phyloP scores from a whole-genome alignment of 306 rosid genomes.

The Lathyrus sativus region DNA sequence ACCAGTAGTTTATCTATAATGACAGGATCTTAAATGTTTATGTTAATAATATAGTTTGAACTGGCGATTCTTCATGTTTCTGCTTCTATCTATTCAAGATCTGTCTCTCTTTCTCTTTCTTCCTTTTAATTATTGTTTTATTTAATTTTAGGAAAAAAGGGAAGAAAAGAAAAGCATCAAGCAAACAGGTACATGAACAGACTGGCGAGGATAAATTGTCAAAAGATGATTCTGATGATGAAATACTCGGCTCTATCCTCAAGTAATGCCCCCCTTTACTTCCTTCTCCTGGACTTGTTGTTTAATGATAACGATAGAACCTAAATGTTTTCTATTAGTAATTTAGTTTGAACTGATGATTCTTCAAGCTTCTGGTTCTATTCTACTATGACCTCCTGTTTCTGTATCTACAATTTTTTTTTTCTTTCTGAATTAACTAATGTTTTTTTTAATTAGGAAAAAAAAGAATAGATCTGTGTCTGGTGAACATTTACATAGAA shows the following conservation, averaged over 20 bases:
- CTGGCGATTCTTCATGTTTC: conserved; percentile 3
- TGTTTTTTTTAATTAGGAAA: conserved; percentile 46
- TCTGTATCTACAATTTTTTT: conserved; percentile 3
- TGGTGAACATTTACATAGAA: conserved; percentile 40
- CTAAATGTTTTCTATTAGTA: conserved; percentile 24
- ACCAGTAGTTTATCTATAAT: conserved; percentile 6
- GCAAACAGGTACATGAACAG: conserved; percentile 40
- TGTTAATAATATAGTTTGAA: conserved; percentile 31
- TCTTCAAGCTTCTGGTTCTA: conserved; percentile 17
- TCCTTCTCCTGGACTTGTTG: neutral
- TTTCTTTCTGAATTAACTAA: conserved; percentile 14
- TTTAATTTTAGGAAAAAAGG: conserved; percentile 46
- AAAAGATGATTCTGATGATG: conserved; percentile 54
- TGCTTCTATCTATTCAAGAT: neutral
- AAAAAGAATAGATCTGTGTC: conserved; percentile 29
- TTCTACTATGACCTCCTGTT: neutral
- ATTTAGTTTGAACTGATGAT: conserved; percentile 29
- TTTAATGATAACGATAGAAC: conserved; percentile 17
- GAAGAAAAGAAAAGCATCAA: conserved; percentile 28
- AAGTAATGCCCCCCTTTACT: conserved; percentile 47
- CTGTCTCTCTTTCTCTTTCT: neutral
- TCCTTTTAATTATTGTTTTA: conserved; percentile 20
- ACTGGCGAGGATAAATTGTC: conserved; percentile 29
- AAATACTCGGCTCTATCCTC: conserved; percentile 56
- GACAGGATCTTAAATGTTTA: conserved; percentile 20